These are phyloP conservation scores for Globomyces pollinis-pini DNA, from an alignment of 192 early-diverging fungal species.

Conservation along the genomic window DNA sequence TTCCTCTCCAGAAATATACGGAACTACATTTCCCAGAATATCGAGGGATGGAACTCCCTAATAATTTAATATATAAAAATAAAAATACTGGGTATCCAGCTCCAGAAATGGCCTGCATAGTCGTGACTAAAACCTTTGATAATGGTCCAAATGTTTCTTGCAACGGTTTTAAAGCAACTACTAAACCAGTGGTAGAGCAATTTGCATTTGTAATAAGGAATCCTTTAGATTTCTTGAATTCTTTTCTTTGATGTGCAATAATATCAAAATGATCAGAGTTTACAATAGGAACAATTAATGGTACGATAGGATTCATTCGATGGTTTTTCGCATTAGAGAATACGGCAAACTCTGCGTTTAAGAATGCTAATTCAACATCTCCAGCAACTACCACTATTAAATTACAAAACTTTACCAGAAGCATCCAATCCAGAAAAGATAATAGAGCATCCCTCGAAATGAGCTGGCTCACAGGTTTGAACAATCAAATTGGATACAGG, in stretches of 20 bases:
- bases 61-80: too few relatives aligned
- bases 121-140: slow-evolving; percentile 71
- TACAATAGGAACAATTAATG: slow-evolving; percentile 88
- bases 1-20: slow-evolving; percentile 91
- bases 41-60: slow-evolving; percentile 92
- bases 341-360: slow-evolving; percentile 78
- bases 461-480: slow-evolving; percentile 59
- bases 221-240: slow-evolving; percentile 52
- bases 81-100: slow-evolving; percentile 98
- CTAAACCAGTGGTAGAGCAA: slow-evolving; percentile 97
- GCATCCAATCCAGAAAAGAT: slow-evolving; percentile 96
- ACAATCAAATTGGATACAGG: slow-evolving; percentile 51
- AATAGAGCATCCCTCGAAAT: slow-evolving; percentile 75
- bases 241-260: slow-evolving; percentile 61
- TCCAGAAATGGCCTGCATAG: slow-evolving; percentile 94
- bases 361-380: slow-evolving; percentile 85
- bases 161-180: slow-evolving; percentile 70
- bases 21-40: slow-evolving; percentile 94
- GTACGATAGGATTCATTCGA: slow-evolving; percentile 79
- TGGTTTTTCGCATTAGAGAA: slow-evolving; percentile 98
- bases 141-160: slow-evolving; percentile 89
- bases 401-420: too few relatives aligned
- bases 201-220: slow-evolving; percentile 96
- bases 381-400: slow-evolving; percentile 91
- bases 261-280: slow-evolving; percentile 85